Percentiles rank a stretch among this genome's conserved stretches.
phyloP scores from a whole-genome alignment of 164 flowering plant genomes.

The Malania oleifera region DNA sequence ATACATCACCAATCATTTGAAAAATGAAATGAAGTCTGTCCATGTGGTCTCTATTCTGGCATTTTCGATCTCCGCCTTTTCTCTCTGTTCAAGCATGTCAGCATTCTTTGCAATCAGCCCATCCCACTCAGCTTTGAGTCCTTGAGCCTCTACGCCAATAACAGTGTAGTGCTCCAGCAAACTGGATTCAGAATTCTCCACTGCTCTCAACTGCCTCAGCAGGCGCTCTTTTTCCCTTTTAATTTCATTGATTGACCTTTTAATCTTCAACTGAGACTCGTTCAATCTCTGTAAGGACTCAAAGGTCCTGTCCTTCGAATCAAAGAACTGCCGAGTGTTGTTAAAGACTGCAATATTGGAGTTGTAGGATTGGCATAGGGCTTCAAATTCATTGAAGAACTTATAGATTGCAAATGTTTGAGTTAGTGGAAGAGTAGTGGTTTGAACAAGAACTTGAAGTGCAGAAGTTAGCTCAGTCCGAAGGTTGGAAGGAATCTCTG shows the following conservation, averaged over 20 bases:
- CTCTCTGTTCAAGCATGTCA: not conserved
- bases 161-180: not conserved
- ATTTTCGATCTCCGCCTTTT: not conserved
- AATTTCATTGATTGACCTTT: not conserved
- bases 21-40: not conserved
- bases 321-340: not conserved
- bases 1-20: not conserved
- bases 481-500: not conserved
- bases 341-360: not conserved
- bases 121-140: not conserved
- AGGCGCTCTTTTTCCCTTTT: not conserved
- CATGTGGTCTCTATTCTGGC: not conserved
- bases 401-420: not conserved
- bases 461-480: not conserved
- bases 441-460: not conserved
- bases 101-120: not conserved
- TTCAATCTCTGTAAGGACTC: not conserved
- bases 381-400: not conserved
- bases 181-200: not conserved
- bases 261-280: not conserved
- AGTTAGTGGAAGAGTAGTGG: not conserved
- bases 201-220: not conserved
- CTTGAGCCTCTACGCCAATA: not conserved
- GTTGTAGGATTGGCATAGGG: not conserved
- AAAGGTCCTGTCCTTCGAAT: not conserved